Evolutionary conservation across 108 stramenopile species (phyloP), one percentile per base, ranked within the genome.

Genomic region (Parmales sp.): DNA sequence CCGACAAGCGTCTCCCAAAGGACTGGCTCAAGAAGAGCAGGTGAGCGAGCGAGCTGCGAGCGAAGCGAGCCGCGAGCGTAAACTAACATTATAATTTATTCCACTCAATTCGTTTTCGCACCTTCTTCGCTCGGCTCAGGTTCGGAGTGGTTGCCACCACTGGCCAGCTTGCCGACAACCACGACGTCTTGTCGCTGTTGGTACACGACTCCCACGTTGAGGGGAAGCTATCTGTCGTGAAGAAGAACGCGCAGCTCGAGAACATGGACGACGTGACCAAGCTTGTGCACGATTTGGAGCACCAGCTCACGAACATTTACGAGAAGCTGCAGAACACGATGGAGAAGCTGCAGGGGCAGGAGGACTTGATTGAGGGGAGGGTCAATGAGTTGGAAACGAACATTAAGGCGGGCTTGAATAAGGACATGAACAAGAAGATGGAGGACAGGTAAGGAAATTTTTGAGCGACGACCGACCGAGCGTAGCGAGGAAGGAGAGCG

Each of bases 111-210:
- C n/a, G n/a, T 23, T 13, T 48, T 23, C 0, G 19, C 46, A 0
- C 0, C 23, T 48, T 2, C 2, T 23, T 48, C 46, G 11, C 23
- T 70, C 11, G 41, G 41, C 41, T 43, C 13, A 60, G 80, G 64
- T 5, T 86, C 13, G 80, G 82, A 22, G 23, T 86, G 9, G 71
- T 79, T 1, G 80, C 80, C 23, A 75, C 77, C 68, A 86, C 85
- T 18, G 85, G 85, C 16, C 78, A 83, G 67, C 80, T 86, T 22
- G 82, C 85, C 1, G 85, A 86, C 75, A 86, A 86, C 72, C 85
- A 86, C 76, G 85, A 86, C 50, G 43, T 86, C 29, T 25, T 86
- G 34, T 36, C 39, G 9, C 67, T 86, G 18, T 60, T 73, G 45
- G 71, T 78, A 11, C 28, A 19, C 60, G 16, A 51, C 29, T 9